phyloP scores from a whole-genome alignment of 331 rosid species.

The Malus hybrid region DNA sequence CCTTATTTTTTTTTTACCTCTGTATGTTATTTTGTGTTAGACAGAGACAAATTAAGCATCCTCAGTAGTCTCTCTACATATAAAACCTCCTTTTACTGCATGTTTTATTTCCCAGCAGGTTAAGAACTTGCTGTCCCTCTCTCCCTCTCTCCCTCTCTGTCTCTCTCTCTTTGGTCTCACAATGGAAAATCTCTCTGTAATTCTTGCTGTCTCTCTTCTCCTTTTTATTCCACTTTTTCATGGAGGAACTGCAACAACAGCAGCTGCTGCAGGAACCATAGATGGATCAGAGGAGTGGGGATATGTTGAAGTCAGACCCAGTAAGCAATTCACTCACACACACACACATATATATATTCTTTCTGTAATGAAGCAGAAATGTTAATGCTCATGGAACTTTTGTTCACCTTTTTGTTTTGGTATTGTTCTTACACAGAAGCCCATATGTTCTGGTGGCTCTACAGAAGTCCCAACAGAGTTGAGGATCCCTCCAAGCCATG shows the following conservation, averaged over 20 bases:
- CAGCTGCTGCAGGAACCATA: constrained; percentile 15
- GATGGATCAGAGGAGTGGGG: constrained; percentile 90
- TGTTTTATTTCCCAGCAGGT: no score
- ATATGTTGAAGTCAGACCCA: constrained; percentile 80
- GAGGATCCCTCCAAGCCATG: constrained; percentile 79
- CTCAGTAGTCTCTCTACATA: no score
- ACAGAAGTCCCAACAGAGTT: constrained; percentile 81
- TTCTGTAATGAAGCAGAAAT: not conserved
- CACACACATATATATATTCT: not conserved
- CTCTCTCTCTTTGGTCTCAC: no score
- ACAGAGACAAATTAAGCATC: no score
- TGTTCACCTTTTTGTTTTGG: not conserved
- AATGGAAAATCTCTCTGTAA: constrained; percentile 27
- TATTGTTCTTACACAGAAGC: constrained; percentile 44
- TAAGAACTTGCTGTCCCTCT: no score
- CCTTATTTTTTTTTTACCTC: no score
- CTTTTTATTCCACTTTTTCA: constrained; percentile 25
- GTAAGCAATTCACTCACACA: constrained; percentile 28
- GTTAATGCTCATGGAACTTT: not conserved
- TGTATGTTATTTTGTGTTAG: no score
- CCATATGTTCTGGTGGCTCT: constrained; percentile 97
- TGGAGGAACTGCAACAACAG: constrained; percentile 12
- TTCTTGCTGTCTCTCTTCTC: constrained; percentile 22
- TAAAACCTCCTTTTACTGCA: no score
- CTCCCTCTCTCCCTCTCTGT: no score